Base-by-base conservation (phyloP, 352 stramenopile species). In the Globisporangium spiculum region DNA sequence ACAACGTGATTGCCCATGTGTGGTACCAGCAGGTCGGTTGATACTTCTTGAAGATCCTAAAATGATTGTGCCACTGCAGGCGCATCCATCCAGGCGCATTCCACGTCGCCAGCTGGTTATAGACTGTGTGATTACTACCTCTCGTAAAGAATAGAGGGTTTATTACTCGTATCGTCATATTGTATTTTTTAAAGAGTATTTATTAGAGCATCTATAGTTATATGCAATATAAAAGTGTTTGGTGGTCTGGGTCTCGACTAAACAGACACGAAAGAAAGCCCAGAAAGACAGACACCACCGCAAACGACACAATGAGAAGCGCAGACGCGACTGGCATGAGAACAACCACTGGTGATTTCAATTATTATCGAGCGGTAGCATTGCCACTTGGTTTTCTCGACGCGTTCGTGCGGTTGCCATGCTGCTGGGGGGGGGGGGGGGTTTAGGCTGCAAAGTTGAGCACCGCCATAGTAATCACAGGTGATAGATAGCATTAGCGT, bases 321-420 rank as follows among this genome's bases (percentile, higher is more conserved):
- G 26, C 54, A 60, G 34, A 10, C 24, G 52, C 24, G n/a, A 27
- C 52, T 58, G 52, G 27, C 41, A 50, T 50, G 41, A 50, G 41
- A 7, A 50, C 41, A n/a, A 20, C 4, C 41, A 12, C 52, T 58
- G 22, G 24, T 12, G 50, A 18, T 56, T 22, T 6, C 27, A 32
- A 32, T 26, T 22, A 55, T 56, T 18, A 27, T 56, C 14, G 50
- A 56, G n/a, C 24, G 53, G 24, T 16, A 16, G 26, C 24, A 22
- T 4, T 59, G 14, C 54, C 54, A 60, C 16, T 60, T 26, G 54
- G 54, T 44, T 60, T n/a, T 60, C 54, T 30, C 54, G 54, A 60
- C 54, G 16, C 54, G 26, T 12, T 44, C 54, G 54, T 60, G 54
- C 54, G 54, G 7, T 59, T 24, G 14, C 20, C 53, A 20, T 22